Conservation (phyloP, 2,329 filamentous ascomycete species). For the Akanthomyces muscarius region DNA sequence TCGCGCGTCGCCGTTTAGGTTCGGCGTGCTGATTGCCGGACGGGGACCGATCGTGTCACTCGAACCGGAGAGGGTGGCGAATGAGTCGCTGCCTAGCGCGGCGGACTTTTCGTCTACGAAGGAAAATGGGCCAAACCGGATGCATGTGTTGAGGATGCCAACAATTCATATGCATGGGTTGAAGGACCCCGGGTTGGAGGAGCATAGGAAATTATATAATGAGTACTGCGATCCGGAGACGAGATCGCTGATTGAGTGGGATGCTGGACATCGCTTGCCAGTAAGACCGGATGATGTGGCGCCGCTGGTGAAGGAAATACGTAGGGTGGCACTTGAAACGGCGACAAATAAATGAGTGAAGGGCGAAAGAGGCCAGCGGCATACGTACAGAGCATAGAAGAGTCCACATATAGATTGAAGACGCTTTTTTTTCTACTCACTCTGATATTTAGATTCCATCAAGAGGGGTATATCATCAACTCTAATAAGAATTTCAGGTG, state of each 20-base stretch:
- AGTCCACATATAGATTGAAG: too few species aligned
- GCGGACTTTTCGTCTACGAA: conserved; percentile 26
- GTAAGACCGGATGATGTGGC: conserved; percentile 64
- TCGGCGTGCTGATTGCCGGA: conserved; percentile 35
- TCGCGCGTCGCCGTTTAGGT: conserved; percentile 28
- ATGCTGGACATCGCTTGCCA: conserved; percentile 67
- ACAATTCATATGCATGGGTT: conserved; percentile 43
- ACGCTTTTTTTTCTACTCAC: too few species aligned
- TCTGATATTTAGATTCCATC: too few species aligned
- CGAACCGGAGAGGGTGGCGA: not conserved
- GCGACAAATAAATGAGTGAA: not conserved
- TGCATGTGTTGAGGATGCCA: conserved; percentile 30
- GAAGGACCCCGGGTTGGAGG: conserved; percentile 57
- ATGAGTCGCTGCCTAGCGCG: conserved; percentile 20
- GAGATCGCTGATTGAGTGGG: conserved; percentile 64
- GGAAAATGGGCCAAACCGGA: conserved; percentile 20
- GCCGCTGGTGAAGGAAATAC: conserved; percentile 25
- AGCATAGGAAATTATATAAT: conserved; percentile 46
- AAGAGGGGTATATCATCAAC: not conserved
- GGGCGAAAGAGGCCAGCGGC: too few species aligned
- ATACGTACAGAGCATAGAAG: too few species aligned
- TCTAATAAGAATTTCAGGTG: not conserved
- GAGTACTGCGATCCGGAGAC: conserved; percentile 56
- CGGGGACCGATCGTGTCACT: conserved; percentile 30
- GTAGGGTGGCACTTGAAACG: not conserved